phyloP scores from a whole-genome alignment of 495 filamentous ascomycete genomes.

The Aspergillus hancockii region DNA sequence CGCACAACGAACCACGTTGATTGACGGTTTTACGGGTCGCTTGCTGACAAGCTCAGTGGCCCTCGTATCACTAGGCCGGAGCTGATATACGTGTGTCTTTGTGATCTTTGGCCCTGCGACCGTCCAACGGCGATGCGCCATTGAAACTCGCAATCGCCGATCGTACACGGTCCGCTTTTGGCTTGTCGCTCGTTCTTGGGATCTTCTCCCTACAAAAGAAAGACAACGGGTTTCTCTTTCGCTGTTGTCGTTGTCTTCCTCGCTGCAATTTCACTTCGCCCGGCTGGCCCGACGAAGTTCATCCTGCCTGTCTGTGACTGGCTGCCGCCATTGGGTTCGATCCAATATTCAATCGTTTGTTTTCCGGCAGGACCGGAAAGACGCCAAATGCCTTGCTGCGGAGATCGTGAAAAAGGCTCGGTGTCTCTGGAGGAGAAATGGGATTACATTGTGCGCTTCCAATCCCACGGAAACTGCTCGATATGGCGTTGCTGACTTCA shows the following conservation, averaged over 20 bases:
- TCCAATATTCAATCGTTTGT: constrained; percentile 7
- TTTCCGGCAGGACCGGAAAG: constrained; percentile 39
- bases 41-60: not conserved
- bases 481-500: constrained; percentile 13
- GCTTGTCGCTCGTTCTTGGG: constrained; percentile 12
- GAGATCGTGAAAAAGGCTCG: constrained; percentile 67
- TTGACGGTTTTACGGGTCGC: not conserved
- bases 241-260: not conserved
- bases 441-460: constrained; percentile 80
- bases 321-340: constrained; percentile 11
- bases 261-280: constrained; percentile 28
- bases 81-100: constrained; percentile 18
- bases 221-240: constrained; percentile 3
- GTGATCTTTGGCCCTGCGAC: constrained; percentile 7
- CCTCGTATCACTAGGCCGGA: not conserved
- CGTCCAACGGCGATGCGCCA: constrained; percentile 19
- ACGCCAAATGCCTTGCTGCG: constrained; percentile 69
- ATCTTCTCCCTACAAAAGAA: constrained; percentile 16
- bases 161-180: constrained; percentile 14
- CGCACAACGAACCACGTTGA: not conserved
- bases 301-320: constrained; percentile 5
- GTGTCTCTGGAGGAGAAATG: constrained; percentile 84
- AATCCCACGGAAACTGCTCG: constrained; percentile 1
- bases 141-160: constrained; percentile 15
- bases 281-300: constrained; percentile 48